These are phyloP conservation scores for Picochlorum sp. DNA, from an alignment of 139 green algal genomes.

Conservation along the genomic window DNA sequence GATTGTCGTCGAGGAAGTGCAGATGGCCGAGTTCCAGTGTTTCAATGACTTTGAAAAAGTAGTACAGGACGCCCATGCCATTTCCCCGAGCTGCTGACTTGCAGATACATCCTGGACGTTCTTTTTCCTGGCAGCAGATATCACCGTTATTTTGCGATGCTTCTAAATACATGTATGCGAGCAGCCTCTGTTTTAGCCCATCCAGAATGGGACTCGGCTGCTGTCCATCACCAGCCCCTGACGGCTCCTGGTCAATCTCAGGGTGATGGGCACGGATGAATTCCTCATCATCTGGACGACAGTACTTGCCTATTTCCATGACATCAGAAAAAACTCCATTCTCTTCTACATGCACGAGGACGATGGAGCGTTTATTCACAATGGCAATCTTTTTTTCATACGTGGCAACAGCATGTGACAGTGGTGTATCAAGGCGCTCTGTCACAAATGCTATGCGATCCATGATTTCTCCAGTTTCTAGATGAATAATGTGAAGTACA, in stretches of 20 bases:
- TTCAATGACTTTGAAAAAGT: slow-evolving; percentile 6
- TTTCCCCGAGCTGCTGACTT: not conserved
- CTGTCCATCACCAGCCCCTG: slow-evolving; percentile 19
- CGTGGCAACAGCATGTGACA: slow-evolving; percentile 8
- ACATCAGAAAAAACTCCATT: slow-evolving; percentile 6
- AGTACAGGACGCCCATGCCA: slow-evolving; percentile 6
- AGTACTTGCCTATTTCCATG: slow-evolving; percentile 16
- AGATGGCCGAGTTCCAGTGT: not conserved
- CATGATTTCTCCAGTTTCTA: slow-evolving; percentile 5
- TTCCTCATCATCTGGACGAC: slow-evolving; percentile 12
- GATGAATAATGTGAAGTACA: slow-evolving; percentile 12
- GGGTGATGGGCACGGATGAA: not conserved
- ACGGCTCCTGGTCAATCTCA: slow-evolving; percentile 15
- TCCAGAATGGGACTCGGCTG: not conserved
- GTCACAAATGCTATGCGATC: not conserved
- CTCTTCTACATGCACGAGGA: not conserved
- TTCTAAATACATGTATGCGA: slow-evolving; percentile 17
- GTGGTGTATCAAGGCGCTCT: not conserved
- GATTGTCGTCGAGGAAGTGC: not conserved
- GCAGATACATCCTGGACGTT: not conserved
- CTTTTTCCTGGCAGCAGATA: not conserved
- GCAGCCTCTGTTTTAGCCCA: slow-evolving; percentile 27
- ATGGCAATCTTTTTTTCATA: slow-evolving; percentile 17
- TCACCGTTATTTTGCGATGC: slow-evolving; percentile 4
- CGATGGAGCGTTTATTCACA: not conserved